phyloP scores from a whole-genome alignment of 164 flowering plant genomes.

The Umbellularia californica region DNA sequence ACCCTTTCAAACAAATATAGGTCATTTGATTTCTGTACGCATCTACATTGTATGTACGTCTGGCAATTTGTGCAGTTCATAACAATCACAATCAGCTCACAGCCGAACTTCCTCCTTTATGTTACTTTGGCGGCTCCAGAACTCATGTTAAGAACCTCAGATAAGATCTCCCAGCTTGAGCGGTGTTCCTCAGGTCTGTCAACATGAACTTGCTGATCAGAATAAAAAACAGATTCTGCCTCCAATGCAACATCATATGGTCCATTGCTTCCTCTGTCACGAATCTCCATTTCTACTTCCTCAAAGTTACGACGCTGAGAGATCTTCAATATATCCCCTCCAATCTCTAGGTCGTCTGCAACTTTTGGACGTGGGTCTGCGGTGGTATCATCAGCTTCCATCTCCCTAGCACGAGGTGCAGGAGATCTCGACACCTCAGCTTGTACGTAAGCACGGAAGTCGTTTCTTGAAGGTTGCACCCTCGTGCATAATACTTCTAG shows the following conservation, averaged over 20 bases:
- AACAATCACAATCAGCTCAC: not conserved
- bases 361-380: slow-evolving; percentile 67
- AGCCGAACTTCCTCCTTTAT: slow-evolving; percentile 9
- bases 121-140: slow-evolving; percentile 34
- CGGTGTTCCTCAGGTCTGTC: slow-evolving; percentile 44
- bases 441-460: slow-evolving; percentile 67
- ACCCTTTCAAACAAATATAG: not conserved
- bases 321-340: slow-evolving; percentile 77
- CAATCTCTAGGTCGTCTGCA: slow-evolving; percentile 83
- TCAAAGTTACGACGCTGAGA: slow-evolving; percentile 75
- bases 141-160: slow-evolving; percentile 37
- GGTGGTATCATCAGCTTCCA: slow-evolving; percentile 46
- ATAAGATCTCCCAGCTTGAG: slow-evolving; percentile 70
- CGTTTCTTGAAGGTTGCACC: slow-evolving; percentile 65
- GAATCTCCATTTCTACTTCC: slow-evolving; percentile 60
- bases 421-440: slow-evolving; percentile 41
- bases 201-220: slow-evolving; percentile 44
- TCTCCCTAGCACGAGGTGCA: slow-evolving; percentile 29
- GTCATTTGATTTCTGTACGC: too few relatives aligned
- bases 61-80: not conserved
- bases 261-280: slow-evolving; percentile 68
- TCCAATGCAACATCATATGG: slow-evolving; percentile 45
- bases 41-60: not conserved
- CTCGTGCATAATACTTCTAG: slow-evolving; percentile 72
- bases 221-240: slow-evolving; percentile 44